Evolutionary conservation across 345 rosid species (phyloP).

Genomic region (Eutrema heterophyllum): DNA sequence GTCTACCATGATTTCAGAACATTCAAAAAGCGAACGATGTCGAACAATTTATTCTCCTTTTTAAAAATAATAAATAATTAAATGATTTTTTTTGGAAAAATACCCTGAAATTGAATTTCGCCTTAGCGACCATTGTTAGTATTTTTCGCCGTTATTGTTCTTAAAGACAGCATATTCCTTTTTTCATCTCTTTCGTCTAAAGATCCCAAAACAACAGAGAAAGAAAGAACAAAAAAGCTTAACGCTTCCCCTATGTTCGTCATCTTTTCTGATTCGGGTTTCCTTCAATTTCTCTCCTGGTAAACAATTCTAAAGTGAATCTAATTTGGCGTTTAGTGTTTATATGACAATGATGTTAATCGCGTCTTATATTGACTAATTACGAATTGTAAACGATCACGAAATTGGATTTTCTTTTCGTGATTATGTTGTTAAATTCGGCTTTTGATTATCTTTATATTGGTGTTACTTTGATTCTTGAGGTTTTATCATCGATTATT

Average conservation of each 20-base stretch:
- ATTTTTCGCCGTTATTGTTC: conserved; percentile 9
- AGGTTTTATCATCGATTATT: background rate
- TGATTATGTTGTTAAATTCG: background rate
- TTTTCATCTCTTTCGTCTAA: conserved; percentile 1
- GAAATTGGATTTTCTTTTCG: background rate
- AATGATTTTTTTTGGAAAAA: background rate
- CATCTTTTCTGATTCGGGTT: background rate
- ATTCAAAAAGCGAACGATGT: background rate
- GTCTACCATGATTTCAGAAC: background rate
- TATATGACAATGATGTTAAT: background rate
- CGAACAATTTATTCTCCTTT: background rate
- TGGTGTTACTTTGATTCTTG: background rate
- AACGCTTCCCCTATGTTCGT: background rate
- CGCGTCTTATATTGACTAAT: background rate
- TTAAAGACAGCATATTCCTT: conserved; percentile 34
- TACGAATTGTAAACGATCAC: background rate
- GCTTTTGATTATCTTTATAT: background rate
- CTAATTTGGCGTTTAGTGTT: background rate
- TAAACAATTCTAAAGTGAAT: background rate
- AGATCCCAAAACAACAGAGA: background rate
- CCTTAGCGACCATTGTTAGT: background rate
- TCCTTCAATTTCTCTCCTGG: background rate
- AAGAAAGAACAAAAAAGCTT: background rate
- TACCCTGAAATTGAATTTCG: background rate
- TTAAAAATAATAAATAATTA: background rate